phyloP scores from a whole-genome alignment of 305 asterid genomes.

The Petunia hybrid region DNA sequence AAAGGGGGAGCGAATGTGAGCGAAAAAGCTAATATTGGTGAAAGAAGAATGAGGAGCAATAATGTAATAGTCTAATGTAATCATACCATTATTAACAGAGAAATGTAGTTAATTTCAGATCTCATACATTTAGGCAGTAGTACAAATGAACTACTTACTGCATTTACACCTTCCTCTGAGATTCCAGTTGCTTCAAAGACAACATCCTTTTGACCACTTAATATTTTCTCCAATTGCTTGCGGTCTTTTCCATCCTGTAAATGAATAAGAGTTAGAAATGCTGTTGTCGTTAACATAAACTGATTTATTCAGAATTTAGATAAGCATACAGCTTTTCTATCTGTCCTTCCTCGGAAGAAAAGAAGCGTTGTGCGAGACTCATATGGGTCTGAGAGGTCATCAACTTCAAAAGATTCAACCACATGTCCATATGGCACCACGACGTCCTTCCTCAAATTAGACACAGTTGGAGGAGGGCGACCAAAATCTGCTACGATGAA shows the following conservation, averaged over 20 bases:
- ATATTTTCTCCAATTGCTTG: constrained; percentile 54
- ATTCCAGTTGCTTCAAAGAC: constrained; percentile 69
- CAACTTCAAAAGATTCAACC: constrained; percentile 68
- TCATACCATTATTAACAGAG: no score
- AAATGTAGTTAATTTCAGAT: background rate
- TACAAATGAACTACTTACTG: constrained; percentile 61
- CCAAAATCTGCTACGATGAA: constrained; percentile 96
- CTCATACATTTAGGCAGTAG: background rate
- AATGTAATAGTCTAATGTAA: no score
- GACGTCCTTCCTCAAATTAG: constrained; percentile 81
- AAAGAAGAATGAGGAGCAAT: no score
- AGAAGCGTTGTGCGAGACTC: constrained; percentile 81
- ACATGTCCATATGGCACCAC: constrained; percentile 95
- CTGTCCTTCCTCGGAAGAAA: constrained; percentile 93
- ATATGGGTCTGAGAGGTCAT: constrained; percentile 68
- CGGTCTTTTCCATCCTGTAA: constrained; percentile 91
- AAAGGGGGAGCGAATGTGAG: background rate
- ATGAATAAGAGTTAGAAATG: constrained; percentile 36
- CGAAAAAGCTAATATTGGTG: background rate
- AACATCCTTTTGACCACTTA: constrained; percentile 65
- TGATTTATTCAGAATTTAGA: constrained; percentile 14
- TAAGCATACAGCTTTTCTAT: constrained; percentile 83
- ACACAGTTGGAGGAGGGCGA: constrained; percentile 63
- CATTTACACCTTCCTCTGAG: constrained; percentile 78
- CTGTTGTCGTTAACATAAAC: background rate